Evolutionary conservation across 352 stramenopile species (phyloP).

Genomic region (Globisporangium iwayamae): DNA sequence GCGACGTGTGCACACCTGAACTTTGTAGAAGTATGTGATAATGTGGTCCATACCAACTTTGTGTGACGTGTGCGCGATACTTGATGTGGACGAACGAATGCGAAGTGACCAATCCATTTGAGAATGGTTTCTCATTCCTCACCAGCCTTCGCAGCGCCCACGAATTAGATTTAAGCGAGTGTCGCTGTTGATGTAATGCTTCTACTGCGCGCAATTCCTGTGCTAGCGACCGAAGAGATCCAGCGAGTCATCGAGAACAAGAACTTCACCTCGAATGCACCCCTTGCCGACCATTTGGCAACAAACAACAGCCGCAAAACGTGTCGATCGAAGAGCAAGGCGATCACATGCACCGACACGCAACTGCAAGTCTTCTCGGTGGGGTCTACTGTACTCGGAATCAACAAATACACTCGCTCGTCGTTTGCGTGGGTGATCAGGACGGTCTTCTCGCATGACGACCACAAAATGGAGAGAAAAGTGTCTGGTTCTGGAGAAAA

Average conservation of each 20-base stretch:
- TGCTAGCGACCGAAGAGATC: too few species aligned
- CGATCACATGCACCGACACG: too few species aligned
- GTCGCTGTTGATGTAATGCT: too few species aligned
- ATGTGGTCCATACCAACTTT: slow-evolving; percentile 2
- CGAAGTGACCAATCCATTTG: neutral
- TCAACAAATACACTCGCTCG: too few species aligned
- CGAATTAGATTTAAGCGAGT: neutral
- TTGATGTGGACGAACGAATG: slow-evolving; percentile 1
- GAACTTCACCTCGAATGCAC: too few species aligned
- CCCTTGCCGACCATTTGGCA: too few species aligned
- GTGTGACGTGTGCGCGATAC: slow-evolving; percentile 1
- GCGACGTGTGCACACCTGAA: slow-evolving; percentile 21
- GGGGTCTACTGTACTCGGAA: too few species aligned
- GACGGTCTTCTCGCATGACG: slow-evolving; percentile 3
- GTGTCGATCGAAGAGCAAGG: too few species aligned
- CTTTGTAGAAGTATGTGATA: slow-evolving; percentile 3
- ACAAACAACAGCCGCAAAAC: too few species aligned
- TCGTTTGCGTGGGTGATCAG: neutral
- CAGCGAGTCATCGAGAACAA: too few species aligned
- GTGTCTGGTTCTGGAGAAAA: slow-evolving; percentile 4
- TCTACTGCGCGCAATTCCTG: too few species aligned
- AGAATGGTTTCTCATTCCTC: slow-evolving; percentile 3
- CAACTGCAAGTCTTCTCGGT: too few species aligned
- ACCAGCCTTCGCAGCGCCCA: neutral
- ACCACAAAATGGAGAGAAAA: neutral